Base-by-base conservation (phyloP, 345 rosid genomes). In the Diplotaxis tenuifolia region DNA sequence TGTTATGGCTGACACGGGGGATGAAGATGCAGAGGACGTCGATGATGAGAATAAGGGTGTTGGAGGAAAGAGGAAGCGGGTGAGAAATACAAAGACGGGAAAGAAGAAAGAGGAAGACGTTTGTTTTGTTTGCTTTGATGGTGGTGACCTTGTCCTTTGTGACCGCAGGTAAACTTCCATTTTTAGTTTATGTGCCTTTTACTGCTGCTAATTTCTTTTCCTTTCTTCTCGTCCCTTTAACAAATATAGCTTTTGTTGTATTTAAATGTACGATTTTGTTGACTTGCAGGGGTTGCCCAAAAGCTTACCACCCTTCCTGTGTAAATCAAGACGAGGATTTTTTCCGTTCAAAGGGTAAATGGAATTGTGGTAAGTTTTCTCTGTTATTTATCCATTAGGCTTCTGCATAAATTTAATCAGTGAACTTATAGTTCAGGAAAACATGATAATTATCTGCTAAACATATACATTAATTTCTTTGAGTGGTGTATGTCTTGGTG, bases 121-220 rank as follows among this genome's bases (percentile, higher is more conserved):
- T 20, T 96, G 98, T 80, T 96, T 96, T 80, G 80, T 96, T 80
- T 96, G 99, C 79, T 92, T 86, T 83, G 99, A 96, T 73, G 99
- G 99, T 18, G 99, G 98, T 38, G 87, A 86, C 31, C 98, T 96
- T 79, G 91, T 96, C 34, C 89, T 96, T 32, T 96, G 99, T 73
- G 99, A 96, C 68, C 94, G 98, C 86, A 90, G 98, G 99, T 95
- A 65, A 76, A 65, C 73, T 58, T 34, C 27, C 64, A 12, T 49
- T 70, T 74, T 28, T 53, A 62, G 62, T 61, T 57, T 63, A 45
- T 55, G 36, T 40, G 29, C 55, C 10, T 54, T n/a, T 52, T 29
- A 16, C 62, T 47, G 36, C 21, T 28, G 36, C 15, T 70, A 42
- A 32, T 31, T 45, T 32, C 40, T 63, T 11, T 71, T 56, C 68